Base-by-base conservation (phyloP, 2,329 filamentous ascomycete genomes). In the Blumeriella jaapii region DNA sequence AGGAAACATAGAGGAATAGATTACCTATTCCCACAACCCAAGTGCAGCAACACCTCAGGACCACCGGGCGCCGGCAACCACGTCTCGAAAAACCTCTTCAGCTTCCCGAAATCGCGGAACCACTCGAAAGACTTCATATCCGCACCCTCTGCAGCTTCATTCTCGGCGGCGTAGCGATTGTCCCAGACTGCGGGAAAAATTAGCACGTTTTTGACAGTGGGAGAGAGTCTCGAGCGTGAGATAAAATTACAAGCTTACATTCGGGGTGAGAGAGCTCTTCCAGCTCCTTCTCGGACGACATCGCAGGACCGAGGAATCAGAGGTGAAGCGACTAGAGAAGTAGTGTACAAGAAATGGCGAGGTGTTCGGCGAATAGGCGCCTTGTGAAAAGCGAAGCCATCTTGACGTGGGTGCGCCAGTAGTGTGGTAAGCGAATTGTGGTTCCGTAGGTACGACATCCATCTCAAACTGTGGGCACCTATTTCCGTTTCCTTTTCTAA, bases 1-100 rank as follows among this genome's bases (percentile, higher is more conserved):
- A 39, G 16, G 18, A 6, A 30, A 23, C 10, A 11, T 12, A 23
- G 13, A 39, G 14, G 5, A n/a, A 13, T 15, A 27, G 11, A 26
- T 5, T 22, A 31, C 24, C 69, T 74, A 45, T 74, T 68, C 6
- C 71, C 71, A 6, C 63, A 71, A 0, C 70, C 71, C 4, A 75
- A 55, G 51, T 75, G 70, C 10, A 75, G 47, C n/a, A 75, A 63
- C 8, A 52, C 64, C 11, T 56, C 47, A n/a, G 53, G 48, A 0
- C 54, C 44, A 0, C 59, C 41, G 7, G 40, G 41, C 5, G 51
- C 33, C 35, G 68, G 65, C 12, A 73, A 54, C 42, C 63, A 56
- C 10, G 46, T 51, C 15, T 53, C 41, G 26, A 74, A 60, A 41
- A 71, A 73, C 1, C 59, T 55, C 39, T 64, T 55, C 1, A 75